Evolutionary conservation across 371 early-diverging fungal species (phyloP).

Genomic region (Syncephalastrum monosporum): DNA sequence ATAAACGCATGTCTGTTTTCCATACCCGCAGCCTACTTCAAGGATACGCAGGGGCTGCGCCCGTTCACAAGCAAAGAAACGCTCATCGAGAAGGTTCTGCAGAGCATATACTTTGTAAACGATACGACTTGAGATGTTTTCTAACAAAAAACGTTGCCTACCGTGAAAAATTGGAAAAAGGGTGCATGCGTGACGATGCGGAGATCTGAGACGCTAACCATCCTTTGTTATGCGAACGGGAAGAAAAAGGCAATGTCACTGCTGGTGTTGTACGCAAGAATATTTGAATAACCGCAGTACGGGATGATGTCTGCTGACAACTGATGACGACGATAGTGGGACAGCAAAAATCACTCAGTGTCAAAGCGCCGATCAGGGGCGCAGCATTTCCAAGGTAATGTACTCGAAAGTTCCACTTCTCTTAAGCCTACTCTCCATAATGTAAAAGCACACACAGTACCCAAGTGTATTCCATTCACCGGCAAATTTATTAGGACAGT

Average conservation of each 20-base stretch:
- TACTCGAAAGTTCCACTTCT: no score
- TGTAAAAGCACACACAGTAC: no score
- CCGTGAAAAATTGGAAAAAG: slow-evolving; percentile 10
- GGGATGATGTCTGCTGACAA: no score
- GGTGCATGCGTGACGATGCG: slow-evolving; percentile 4
- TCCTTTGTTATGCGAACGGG: background rate
- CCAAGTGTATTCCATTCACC: no score
- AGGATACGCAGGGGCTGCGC: slow-evolving; percentile 12
- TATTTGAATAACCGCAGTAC: no score
- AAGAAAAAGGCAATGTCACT: background rate
- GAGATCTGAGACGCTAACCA: background rate
- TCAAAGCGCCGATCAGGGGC: no score
- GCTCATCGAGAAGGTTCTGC: slow-evolving; percentile 17
- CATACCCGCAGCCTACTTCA: slow-evolving; percentile 38
- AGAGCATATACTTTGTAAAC: background rate
- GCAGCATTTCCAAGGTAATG: no score
- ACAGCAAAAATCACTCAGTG: no score
- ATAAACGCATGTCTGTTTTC: background rate
- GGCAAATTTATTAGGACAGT: no score
- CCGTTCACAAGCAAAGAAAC: slow-evolving; percentile 3
- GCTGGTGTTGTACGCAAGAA: background rate
- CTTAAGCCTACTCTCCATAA: no score
- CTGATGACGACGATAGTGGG: no score
- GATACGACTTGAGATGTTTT: background rate
- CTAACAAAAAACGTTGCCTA: background rate